A percentile compares a stretch with the other conserved stretches of the same genome.
phyloP scores from a whole-genome alignment of 1,139 yeast genomes.

The Zygosaccharomyces sapae region DNA sequence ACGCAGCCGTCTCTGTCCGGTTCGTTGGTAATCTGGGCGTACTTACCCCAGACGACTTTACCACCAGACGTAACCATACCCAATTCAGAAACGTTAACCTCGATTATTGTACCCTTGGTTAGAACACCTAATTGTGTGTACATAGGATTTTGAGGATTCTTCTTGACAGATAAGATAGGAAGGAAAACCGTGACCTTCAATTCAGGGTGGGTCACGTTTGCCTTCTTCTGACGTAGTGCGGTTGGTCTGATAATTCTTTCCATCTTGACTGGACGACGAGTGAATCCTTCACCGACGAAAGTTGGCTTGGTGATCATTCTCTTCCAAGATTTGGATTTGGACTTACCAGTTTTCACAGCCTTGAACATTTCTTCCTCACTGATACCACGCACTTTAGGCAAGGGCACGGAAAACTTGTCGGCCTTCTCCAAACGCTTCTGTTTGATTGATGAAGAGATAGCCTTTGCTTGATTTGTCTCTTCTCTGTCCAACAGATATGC shows the following conservation, averaged over 20 bases:
- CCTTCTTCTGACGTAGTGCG: slow-evolving; percentile 97
- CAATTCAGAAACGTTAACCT: slow-evolving; percentile 94
- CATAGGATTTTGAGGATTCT: slow-evolving; percentile 98
- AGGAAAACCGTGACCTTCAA: slow-evolving; percentile 88
- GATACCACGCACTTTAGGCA: slow-evolving; percentile 97
- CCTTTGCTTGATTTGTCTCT: slow-evolving; percentile 91
- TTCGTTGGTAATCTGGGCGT: slow-evolving; percentile 97
- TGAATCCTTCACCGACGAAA: slow-evolving; percentile 97
- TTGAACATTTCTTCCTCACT: slow-evolving; percentile 99
- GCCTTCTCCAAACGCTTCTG: slow-evolving; percentile 98
- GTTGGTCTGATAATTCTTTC: slow-evolving; percentile 96
- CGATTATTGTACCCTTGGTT: slow-evolving; percentile 97
- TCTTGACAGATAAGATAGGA: slow-evolving; percentile 92
- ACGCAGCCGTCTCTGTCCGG: slow-evolving; percentile 99
- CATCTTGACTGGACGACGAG: slow-evolving; percentile 97
- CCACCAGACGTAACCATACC: slow-evolving; percentile 99
- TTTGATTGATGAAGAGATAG: slow-evolving; percentile 87
- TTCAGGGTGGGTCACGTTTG: slow-evolving; percentile 98
- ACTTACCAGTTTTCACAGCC: slow-evolving; percentile 87
- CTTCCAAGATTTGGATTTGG: slow-evolving; percentile 92
- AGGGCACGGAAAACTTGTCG: slow-evolving; percentile 90
- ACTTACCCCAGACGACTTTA: slow-evolving; percentile 99
- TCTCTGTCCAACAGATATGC: slow-evolving; percentile 97
- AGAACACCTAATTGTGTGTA: slow-evolving; percentile 96
- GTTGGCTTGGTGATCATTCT: slow-evolving; percentile 99